These are phyloP conservation scores for Paramecium octaurelia DNA, from an alignment of 73 alveolate genomes.

Conservation along the genomic window DNA sequence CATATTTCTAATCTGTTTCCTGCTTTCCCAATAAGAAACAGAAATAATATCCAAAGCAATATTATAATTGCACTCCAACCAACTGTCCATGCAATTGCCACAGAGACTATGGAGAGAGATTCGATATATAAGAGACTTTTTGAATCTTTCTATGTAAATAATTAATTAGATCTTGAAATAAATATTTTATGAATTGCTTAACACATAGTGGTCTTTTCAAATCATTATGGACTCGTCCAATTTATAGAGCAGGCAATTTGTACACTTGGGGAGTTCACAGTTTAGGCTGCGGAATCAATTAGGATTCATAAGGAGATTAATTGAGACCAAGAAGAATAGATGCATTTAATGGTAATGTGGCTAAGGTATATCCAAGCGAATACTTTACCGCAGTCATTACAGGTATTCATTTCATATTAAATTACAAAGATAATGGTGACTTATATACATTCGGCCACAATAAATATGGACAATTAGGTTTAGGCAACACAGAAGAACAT, in stretches of 20 bases:
- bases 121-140: not conserved
- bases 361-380: constrained; percentile 3
- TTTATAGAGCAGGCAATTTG: constrained; percentile 12
- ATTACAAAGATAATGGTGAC: not conserved
- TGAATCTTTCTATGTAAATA: not conserved
- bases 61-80: not conserved
- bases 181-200: constrained; percentile 19
- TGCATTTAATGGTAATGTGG: constrained; percentile 4
- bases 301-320: not conserved
- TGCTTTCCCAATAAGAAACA: not conserved
- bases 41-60: not conserved
- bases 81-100: not conserved
- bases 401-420: not conserved
- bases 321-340: constrained; percentile 36
- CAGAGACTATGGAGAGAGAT: not conserved
- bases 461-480: constrained; percentile 23
- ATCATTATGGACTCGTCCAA: constrained; percentile 10
- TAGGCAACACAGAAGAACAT: constrained; percentile 14
- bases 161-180: not conserved
- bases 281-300: constrained; percentile 42
- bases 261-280: constrained; percentile 44
- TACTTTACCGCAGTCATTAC: constrained; percentile 29
- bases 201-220: not conserved
- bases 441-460: constrained; percentile 30
- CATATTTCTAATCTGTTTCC: not conserved